phyloP scores from a whole-genome alignment of 2,329 filamentous ascomycete species.

The Curvularia sp. region DNA sequence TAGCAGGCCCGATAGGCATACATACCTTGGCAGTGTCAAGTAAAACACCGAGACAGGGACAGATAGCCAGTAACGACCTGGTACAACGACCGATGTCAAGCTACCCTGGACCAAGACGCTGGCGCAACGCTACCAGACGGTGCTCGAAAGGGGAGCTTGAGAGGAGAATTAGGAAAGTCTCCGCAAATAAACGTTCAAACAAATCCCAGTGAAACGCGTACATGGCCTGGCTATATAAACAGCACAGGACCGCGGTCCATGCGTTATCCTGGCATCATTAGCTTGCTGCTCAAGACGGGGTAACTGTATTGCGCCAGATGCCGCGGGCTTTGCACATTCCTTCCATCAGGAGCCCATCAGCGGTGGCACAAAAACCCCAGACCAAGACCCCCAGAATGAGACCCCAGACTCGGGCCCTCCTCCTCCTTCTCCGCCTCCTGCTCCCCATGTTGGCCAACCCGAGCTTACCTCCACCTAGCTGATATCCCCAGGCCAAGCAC shows the following conservation, averaged over 20 bases:
- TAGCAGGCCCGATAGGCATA: not conserved
- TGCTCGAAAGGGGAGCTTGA: slow-evolving; percentile 8
- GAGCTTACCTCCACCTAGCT: slow-evolving; percentile 8
- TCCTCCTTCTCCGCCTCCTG: not conserved
- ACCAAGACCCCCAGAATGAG: too few relatives aligned
- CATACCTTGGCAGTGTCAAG: slow-evolving; percentile 16
- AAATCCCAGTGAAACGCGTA: slow-evolving; percentile 13
- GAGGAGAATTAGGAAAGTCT: slow-evolving; percentile 20
- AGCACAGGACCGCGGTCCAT: slow-evolving; percentile 31
- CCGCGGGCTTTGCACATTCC: slow-evolving; percentile 29
- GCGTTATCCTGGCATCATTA: slow-evolving; percentile 20
- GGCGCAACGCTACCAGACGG: slow-evolving; percentile 4
- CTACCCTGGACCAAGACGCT: slow-evolving; percentile 16
- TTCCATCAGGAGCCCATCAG: not conserved
- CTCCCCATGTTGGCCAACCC: not conserved
- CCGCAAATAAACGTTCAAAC: slow-evolving; percentile 30
- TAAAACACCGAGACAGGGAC: not conserved
- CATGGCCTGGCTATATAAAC: slow-evolving; percentile 36
- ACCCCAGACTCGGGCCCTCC: slow-evolving; percentile 19
- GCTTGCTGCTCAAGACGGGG: slow-evolving; percentile 32
- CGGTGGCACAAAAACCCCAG: slow-evolving; percentile 9
- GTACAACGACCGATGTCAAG: slow-evolving; percentile 7
- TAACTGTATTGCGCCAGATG: slow-evolving; percentile 21
- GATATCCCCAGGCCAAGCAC: slow-evolving; percentile 20
- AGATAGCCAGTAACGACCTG: not conserved